Evolutionary conservation across 768 basidiomycete species (phyloP).

Genomic region (Leccinum broughii): DNA sequence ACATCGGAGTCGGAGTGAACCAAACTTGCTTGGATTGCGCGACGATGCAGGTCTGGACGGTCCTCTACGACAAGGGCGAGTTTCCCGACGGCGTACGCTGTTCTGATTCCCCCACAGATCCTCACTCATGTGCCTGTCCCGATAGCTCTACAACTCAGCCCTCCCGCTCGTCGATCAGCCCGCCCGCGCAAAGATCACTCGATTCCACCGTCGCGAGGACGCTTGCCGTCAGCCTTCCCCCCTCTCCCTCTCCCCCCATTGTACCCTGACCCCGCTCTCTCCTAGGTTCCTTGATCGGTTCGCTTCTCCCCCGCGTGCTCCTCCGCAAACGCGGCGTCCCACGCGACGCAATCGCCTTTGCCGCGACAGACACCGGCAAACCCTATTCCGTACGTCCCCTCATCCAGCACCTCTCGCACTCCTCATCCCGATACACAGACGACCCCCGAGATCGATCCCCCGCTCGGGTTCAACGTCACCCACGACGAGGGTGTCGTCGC

Average conservation of each 20-base stretch:
- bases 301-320: conserved; percentile 67
- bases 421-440: conserved; percentile 39
- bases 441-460: conserved; percentile 45
- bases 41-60: conserved; percentile 45
- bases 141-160: conserved; percentile 62
- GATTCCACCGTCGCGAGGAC: conserved; percentile 72
- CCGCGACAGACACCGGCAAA: conserved; percentile 63
- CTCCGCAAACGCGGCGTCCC: conserved; percentile 58
- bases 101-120: not conserved
- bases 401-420: not conserved
- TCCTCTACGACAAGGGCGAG: conserved; percentile 36
- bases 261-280: not conserved
- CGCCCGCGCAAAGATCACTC: conserved; percentile 56
- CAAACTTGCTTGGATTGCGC: conserved; percentile 11
- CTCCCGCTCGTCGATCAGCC: conserved; percentile 58
- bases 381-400: conserved; percentile 65
- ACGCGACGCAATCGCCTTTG: conserved; percentile 49
- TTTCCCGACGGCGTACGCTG: conserved; percentile 39
- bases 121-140: not conserved
- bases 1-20: conserved; percentile 24
- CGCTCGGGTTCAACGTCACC: conserved; percentile 76
- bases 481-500: conserved; percentile 77
- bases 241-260: not conserved
- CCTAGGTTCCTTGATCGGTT: conserved; percentile 76
- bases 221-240: conserved; percentile 55